These are phyloP conservation scores for Panaeolus cyanescens DNA, from an alignment of 768 basidiomycete genomes.

Conservation along the genomic window DNA sequence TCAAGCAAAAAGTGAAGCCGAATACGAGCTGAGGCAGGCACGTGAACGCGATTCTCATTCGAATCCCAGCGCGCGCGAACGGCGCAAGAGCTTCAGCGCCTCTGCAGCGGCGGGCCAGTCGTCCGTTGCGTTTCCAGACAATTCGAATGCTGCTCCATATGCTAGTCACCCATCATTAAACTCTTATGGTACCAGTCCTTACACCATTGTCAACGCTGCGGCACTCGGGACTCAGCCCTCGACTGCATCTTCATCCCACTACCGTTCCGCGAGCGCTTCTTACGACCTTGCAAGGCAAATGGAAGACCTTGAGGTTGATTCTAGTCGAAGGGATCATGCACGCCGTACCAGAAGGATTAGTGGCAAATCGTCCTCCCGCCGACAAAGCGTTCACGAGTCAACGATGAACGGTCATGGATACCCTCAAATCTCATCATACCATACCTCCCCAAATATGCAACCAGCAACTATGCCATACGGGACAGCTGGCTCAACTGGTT, in stretches of 20 bases:
- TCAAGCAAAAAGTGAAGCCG: conserved; percentile 32
- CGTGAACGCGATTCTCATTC: conserved; percentile 57
- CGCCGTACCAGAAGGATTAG: conserved; percentile 42
- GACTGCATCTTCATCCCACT: conserved; percentile 12
- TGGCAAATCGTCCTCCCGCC: conserved; percentile 34
- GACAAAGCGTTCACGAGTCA: conserved; percentile 23
- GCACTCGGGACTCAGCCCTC: not conserved
- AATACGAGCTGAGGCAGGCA: conserved; percentile 55
- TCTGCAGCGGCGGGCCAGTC: conserved; percentile 30
- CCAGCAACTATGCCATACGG: conserved; percentile 43
- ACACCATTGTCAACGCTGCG: not conserved
- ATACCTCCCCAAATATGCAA: conserved; percentile 51
- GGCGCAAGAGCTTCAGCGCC: conserved; percentile 57
- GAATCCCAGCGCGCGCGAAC: conserved; percentile 37
- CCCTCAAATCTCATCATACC: conserved; percentile 23
- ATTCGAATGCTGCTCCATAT: conserved; percentile 23
- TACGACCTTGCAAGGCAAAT: conserved; percentile 43
- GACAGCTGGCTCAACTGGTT: conserved; percentile 26
- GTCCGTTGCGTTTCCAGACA: conserved; percentile 31
- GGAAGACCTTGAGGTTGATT: conserved; percentile 41
- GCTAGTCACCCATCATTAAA: conserved; percentile 10
- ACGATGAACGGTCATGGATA: conserved; percentile 27
- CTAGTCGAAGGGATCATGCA: conserved; percentile 38
- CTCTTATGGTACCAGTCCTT: not conserved
- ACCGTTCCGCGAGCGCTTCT: conserved; percentile 35